phyloP scores from a whole-genome alignment of 2,329 filamentous ascomycete genomes.

The Colletotrichum sp. region DNA sequence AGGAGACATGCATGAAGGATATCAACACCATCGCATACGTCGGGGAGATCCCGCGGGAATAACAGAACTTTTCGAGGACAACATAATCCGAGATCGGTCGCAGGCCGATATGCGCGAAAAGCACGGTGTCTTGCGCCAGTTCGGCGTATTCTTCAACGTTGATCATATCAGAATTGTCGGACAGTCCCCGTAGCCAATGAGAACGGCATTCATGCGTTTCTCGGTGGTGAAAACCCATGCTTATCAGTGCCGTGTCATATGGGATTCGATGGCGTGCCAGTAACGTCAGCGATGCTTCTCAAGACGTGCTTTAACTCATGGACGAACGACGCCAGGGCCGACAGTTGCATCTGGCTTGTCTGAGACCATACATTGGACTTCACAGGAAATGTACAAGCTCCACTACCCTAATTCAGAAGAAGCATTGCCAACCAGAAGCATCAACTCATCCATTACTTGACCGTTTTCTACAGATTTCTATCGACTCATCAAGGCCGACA shows the following conservation, averaged over 20 bases:
- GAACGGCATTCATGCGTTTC: neutral
- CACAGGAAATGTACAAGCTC: neutral
- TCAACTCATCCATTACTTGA: neutral
- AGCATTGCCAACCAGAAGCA: neutral
- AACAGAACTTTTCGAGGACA: neutral
- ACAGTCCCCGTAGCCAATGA: neutral
- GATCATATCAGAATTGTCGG: neutral
- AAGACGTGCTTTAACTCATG: neutral
- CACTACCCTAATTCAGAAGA: neutral
- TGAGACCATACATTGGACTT: neutral
- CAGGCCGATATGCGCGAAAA: neutral
- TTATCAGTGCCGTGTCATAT: neutral
- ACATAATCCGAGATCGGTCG: neutral
- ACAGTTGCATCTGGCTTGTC: neutral
- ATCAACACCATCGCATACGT: neutral
- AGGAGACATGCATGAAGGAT: neutral
- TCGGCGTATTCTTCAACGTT: neutral
- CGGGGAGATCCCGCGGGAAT: neutral
- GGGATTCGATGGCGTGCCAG: neutral
- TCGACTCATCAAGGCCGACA: neutral
- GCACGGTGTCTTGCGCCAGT: neutral
- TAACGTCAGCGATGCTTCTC: neutral
- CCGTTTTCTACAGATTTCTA: rapidly evolving
- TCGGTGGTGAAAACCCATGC: neutral
- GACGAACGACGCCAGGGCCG: neutral